Percentiles rank a stretch among this genome's conserved stretches.
Conservation (phyloP, 2,329 filamentous ascomycete species). For the Sordariomycetes sp. region DNA sequence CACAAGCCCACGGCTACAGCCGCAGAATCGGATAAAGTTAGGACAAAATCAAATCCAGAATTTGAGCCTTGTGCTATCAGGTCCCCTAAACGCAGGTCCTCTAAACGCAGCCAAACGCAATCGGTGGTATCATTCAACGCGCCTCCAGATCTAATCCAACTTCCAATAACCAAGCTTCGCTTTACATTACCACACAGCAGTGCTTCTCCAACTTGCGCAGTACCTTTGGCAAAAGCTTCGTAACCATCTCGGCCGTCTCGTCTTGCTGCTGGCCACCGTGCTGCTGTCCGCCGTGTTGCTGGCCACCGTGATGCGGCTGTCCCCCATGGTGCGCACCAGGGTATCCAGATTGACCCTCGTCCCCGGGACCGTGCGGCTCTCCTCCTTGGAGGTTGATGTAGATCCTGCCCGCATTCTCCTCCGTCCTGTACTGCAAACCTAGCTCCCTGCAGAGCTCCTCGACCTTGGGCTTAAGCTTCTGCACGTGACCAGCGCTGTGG, state of each 20-base stretch:
- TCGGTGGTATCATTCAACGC: too few relatives aligned
- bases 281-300: slow-evolving; percentile 35
- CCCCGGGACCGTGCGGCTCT: slow-evolving; percentile 38
- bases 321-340: slow-evolving; percentile 24
- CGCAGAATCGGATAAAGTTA: too few relatives aligned
- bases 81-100: neutral
- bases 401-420: slow-evolving; percentile 83
- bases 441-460: slow-evolving; percentile 79
- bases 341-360: slow-evolving; percentile 13
- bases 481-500: slow-evolving; percentile 71
- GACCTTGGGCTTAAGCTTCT: slow-evolving; percentile 93
- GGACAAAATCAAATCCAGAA: too few relatives aligned
- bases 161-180: neutral
- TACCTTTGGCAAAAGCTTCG: slow-evolving; percentile 50
- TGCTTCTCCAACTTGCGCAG: slow-evolving; percentile 56
- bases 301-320: slow-evolving; percentile 19
- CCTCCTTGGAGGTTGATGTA: slow-evolving; percentile 80
- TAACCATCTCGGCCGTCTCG: slow-evolving; percentile 49
- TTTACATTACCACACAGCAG: slow-evolving; percentile 71
- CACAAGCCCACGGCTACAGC: too few relatives aligned
- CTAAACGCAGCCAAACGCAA: neutral
- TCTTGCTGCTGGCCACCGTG: slow-evolving; percentile 37
- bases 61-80: neutral
- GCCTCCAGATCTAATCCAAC: too few relatives aligned
- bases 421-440: slow-evolving; percentile 73